These are phyloP conservation scores for Elsinoe fawcettii DNA, from an alignment of 2,329 filamentous ascomycete genomes.

Conservation along the genomic window DNA sequence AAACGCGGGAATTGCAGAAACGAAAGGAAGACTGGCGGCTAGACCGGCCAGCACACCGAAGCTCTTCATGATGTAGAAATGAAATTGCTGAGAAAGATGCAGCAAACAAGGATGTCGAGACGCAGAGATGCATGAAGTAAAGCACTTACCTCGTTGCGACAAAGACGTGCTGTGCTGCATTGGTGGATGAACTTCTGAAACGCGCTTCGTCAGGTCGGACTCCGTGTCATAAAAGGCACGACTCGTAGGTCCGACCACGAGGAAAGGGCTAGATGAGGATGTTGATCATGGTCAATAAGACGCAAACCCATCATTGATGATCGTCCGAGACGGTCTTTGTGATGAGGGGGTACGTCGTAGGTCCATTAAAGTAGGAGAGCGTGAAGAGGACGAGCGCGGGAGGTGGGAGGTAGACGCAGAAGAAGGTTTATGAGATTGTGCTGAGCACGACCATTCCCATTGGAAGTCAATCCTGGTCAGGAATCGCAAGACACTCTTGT, in stretches of 20 bases:
- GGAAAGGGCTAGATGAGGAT: not conserved
- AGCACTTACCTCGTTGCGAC: not conserved
- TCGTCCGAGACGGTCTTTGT: not conserved
- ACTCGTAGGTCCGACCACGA: not conserved
- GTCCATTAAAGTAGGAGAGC: not conserved
- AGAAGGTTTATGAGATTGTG: not conserved
- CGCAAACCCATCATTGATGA: not conserved
- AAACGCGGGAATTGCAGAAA: constrained; percentile 8
- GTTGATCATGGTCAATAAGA: not conserved
- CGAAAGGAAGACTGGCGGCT: constrained; percentile 6
- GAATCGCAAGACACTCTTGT: not conserved
- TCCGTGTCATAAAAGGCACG: constrained; percentile 10
- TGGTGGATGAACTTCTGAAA: constrained; percentile 14
- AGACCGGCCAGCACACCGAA: constrained; percentile 10
- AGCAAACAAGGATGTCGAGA: not conserved
- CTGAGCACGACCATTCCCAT: not conserved
- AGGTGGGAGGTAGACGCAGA: not conserved
- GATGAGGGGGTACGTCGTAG: not conserved
- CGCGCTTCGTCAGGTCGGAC: not conserved
- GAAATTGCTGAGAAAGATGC: not conserved
- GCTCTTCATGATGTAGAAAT: not conserved
- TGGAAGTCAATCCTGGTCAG: not conserved
- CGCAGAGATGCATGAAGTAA: not conserved
- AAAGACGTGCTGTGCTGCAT: not conserved
- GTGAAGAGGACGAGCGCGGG: not conserved